Evolutionary conservation across 179 eudicot species (phyloP).

Genomic region (Carnegiea gigantea): DNA sequence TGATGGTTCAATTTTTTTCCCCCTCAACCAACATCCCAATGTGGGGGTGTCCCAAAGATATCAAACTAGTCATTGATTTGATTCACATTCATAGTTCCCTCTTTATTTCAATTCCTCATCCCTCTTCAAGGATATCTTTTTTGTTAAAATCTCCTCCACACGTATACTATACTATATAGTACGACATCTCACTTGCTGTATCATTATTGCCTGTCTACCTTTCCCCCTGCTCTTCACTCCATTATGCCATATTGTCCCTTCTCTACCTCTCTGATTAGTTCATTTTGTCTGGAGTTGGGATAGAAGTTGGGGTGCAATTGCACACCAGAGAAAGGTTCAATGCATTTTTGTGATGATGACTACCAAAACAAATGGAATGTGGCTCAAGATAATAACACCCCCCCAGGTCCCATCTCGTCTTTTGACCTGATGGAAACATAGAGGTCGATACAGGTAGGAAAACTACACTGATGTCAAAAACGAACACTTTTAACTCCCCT

Average conservation of each 20-base stretch:
- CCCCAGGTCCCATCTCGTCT: too few relatives aligned
- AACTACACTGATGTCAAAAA: background rate
- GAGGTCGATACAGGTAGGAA: background rate
- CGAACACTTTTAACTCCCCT: too few relatives aligned
- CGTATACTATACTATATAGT: background rate
- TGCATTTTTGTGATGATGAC: slow-evolving; percentile 8
- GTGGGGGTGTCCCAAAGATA: slow-evolving; percentile 21
- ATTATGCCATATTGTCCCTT: slow-evolving; percentile 28
- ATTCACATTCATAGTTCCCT: slow-evolving; percentile 8
- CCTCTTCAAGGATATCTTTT: slow-evolving; percentile 13
- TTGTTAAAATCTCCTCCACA: slow-evolving; percentile 29
- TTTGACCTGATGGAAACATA: background rate
- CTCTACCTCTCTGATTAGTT: slow-evolving; percentile 22
- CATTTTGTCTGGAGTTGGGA: slow-evolving; percentile 31
- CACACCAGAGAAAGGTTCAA: slow-evolving; percentile 16
- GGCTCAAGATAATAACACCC: too few relatives aligned
- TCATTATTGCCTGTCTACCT: slow-evolving; percentile 26
- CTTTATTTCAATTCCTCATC: background rate
- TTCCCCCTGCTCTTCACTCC: slow-evolving; percentile 11
- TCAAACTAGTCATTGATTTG: slow-evolving; percentile 6
- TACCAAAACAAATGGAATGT: slow-evolving; percentile 12
- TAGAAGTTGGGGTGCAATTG: slow-evolving; percentile 9
- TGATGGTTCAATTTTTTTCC: background rate
- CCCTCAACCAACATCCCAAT: slow-evolving; percentile 25
- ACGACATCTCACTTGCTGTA: slow-evolving; percentile 16